Conservation (phyloP, 1,139 yeast species). For the Blastobotrys raffinosifermentans region DNA sequence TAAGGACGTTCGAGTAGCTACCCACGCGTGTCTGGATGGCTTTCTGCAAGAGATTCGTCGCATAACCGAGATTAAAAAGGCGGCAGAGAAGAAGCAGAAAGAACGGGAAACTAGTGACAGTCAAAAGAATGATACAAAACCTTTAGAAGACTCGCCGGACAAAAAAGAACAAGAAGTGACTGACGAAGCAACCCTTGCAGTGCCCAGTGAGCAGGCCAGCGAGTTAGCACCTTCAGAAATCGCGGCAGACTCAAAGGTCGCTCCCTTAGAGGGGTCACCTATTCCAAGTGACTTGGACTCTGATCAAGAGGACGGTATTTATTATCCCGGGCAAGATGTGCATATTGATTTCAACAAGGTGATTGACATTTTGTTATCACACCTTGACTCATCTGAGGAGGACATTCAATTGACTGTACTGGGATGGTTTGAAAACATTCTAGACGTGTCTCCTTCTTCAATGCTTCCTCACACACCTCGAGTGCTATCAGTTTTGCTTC, state of each 20-base stretch:
- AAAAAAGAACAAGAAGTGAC: too few species aligned
- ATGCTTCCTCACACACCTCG: slow-evolving; percentile 62
- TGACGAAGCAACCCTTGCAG: slow-evolving; percentile 1
- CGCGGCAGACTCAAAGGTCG: neutral
- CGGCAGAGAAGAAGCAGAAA: slow-evolving; percentile 14
- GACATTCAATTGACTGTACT: slow-evolving; percentile 77
- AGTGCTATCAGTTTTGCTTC: slow-evolving; percentile 49
- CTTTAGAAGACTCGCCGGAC: too few species aligned
- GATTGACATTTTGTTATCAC: slow-evolving; percentile 71
- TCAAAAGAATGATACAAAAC: neutral
- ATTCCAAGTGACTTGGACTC: slow-evolving; percentile 18
- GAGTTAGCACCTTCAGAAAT: neutral
- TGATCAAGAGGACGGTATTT: slow-evolving; percentile 46
- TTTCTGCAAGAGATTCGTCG: slow-evolving; percentile 76
- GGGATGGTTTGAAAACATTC: slow-evolving; percentile 73
- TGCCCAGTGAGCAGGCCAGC: neutral
- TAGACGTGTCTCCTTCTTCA: slow-evolving; percentile 71
- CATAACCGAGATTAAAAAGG: slow-evolving; percentile 60
- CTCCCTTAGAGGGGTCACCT: too few species aligned
- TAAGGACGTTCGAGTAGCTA: slow-evolving; percentile 80
- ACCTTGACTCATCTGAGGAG: slow-evolving; percentile 65
- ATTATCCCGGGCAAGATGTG: slow-evolving; percentile 82
- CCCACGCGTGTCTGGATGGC: slow-evolving; percentile 68
- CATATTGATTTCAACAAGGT: slow-evolving; percentile 75
- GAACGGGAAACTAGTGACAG: neutral